These are phyloP conservation scores for Mortierella sp. DNA, from an alignment of 371 early-diverging fungal species.

Conservation along the genomic window DNA sequence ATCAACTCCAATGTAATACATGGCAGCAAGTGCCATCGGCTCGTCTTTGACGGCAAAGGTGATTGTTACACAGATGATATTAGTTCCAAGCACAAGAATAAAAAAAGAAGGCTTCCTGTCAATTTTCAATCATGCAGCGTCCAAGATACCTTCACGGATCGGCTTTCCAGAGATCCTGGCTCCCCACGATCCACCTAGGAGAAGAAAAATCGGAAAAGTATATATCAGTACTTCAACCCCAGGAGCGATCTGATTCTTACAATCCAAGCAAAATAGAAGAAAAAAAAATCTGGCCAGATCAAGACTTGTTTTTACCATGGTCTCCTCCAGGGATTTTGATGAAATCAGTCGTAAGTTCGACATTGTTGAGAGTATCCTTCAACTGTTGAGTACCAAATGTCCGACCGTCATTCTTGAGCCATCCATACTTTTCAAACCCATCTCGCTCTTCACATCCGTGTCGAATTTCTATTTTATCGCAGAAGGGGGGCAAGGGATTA, in stretches of 20 bases:
- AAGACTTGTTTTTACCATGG: slow-evolving; percentile 56
- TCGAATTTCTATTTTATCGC: slow-evolving; percentile 69
- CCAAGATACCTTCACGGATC: slow-evolving; percentile 53
- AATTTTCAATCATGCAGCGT: not conserved
- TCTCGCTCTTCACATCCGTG: slow-evolving; percentile 93
- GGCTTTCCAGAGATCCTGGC: slow-evolving; percentile 84
- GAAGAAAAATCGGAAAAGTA: too few species aligned
- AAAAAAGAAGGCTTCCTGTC: not conserved
- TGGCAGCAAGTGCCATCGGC: slow-evolving; percentile 59
- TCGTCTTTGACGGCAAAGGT: slow-evolving; percentile 14
- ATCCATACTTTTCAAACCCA: slow-evolving; percentile 85
- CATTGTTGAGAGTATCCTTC: slow-evolving; percentile 76
- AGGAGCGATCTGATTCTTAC: not conserved
- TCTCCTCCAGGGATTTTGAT: slow-evolving; percentile 77
- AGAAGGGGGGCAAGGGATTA: too few species aligned
- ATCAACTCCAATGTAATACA: slow-evolving; percentile 80
- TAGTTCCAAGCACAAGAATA: too few species aligned
- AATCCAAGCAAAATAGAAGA: not conserved
- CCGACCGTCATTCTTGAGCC: slow-evolving; percentile 89
- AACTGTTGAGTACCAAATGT: slow-evolving; percentile 84
- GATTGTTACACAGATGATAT: too few species aligned
- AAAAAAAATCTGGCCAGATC: not conserved
- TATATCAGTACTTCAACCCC: too few species aligned
- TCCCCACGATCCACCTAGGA: slow-evolving; percentile 87
- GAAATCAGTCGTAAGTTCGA: slow-evolving; percentile 85